Base-by-base conservation (phyloP, 257 asterid genomes). In the Nicotiana sylvestris region DNA sequence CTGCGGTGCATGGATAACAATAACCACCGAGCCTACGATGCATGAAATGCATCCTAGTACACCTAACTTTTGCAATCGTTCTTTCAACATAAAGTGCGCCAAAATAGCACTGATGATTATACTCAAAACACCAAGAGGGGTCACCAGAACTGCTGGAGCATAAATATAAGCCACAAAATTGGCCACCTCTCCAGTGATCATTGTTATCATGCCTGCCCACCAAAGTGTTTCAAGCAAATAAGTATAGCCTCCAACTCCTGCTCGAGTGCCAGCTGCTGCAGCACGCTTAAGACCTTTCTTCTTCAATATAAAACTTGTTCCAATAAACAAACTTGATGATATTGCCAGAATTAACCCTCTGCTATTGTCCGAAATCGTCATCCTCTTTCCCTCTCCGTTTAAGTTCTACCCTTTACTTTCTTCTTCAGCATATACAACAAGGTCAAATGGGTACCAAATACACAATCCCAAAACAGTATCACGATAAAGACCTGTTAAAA, bases 261-360 rank as follows among this genome's bases (percentile, higher is more conserved):
- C 97, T 3, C 95, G 91, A 61, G 89, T 85, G n/a, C 97, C 98
- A 83, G 92, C 92, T 32, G 93, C 92, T 72, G 97, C 97, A 82
- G 99, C 97, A 51, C 97, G 96, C 43, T 85, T 91, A 7, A 95
- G 93, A 74, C 99, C 99, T 91, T 94, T 95, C 97, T 21, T 21
- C 21, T 21, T 21, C 21, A 21, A 21, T 21, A 21, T 21, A 21
- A 21, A 21, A 21, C 21, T 21, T 21, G 21, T 21, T 21, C 21
- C 21, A 5, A 95, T 90, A 78, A 95, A 95, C 91, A 95, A 91
- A 90, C 99, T 87, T 81, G 99, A 94, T 79, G 93, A 17, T 93
- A 95, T 92, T 78, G 99, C 99, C 88, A 95, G 84, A 17, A 91
- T 81, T 78, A 95, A 81, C 81, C 99, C 99, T 80, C 94, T 91